Percentiles rank a stretch among this genome's conserved stretches.
Evolutionary conservation across 2,329 filamentous ascomycete genomes (phyloP).

Genomic region (Stemphylium lycopersici): DNA sequence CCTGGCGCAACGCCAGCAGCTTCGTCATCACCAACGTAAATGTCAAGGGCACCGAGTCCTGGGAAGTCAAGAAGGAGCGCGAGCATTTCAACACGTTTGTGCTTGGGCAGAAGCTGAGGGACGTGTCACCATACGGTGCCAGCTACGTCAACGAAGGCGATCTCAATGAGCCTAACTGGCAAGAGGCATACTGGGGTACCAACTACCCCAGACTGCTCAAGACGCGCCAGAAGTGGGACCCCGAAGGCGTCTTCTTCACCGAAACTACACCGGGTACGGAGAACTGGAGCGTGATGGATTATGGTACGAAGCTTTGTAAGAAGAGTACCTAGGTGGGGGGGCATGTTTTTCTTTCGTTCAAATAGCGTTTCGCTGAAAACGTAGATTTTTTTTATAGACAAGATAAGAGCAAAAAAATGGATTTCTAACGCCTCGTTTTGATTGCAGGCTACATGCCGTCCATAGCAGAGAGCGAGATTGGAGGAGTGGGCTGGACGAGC

Average conservation of each 20-base stretch:
- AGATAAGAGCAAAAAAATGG: too few relatives aligned
- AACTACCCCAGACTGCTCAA: constrained; percentile 43
- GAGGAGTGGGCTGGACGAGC: too few relatives aligned
- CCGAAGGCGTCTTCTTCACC: constrained; percentile 43
- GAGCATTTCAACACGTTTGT: constrained; percentile 40
- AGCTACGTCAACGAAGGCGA: constrained; percentile 48
- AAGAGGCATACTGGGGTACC: constrained; percentile 43
- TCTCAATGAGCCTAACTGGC: constrained; percentile 46
- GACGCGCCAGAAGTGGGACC: constrained; percentile 43
- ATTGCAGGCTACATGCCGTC: too few relatives aligned
- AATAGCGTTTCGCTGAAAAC: neutral
- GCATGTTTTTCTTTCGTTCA: neutral
- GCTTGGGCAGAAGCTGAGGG: constrained; percentile 36
- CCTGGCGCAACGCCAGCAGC: constrained; percentile 45
- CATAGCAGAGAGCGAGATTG: too few relatives aligned
- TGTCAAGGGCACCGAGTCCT: constrained; percentile 38
- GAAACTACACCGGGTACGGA: constrained; percentile 45
- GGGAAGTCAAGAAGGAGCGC: constrained; percentile 36
- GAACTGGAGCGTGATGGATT: constrained; percentile 43
- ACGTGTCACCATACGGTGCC: constrained; percentile 40
- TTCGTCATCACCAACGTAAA: constrained; percentile 45
- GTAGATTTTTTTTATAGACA: neutral
- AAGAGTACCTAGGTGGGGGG: constrained; percentile 13
- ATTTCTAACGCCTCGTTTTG: too few relatives aligned
- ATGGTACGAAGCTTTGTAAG: constrained; percentile 45